A percentile compares a stretch with the other conserved stretches of the same genome.
These are phyloP conservation scores for Hippophae tibetana DNA, from an alignment of 306 rosid species.

Conservation along the genomic window DNA sequence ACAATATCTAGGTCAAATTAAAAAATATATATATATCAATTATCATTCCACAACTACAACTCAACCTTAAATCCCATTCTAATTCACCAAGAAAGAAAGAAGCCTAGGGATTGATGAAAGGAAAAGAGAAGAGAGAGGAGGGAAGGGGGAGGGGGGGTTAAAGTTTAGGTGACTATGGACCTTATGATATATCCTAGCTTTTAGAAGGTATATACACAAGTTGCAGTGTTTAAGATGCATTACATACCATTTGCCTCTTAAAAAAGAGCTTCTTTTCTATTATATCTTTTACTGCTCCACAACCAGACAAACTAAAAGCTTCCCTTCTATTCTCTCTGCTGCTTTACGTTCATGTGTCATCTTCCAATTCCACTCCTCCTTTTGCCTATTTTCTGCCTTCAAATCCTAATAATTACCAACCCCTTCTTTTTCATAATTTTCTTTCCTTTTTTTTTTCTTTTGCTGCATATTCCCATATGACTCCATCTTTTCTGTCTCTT, in stretches of 20 bases:
- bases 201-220: constrained; percentile 72
- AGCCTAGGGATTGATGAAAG: constrained; percentile 86
- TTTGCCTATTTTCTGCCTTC: constrained; percentile 47
- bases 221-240: constrained; percentile 74
- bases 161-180: constrained; percentile 21
- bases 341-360: constrained; percentile 60
- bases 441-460: constrained; percentile 33
- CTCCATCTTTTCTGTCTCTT: constrained; percentile 11
- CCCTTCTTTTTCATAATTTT: constrained; percentile 47
- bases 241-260: constrained; percentile 77
- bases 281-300: constrained; percentile 36
- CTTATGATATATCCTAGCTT: constrained; percentile 73
- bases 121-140: background rate
- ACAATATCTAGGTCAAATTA: too few relatives aligned
- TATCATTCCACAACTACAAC: constrained; percentile 24
- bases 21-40: constrained; percentile 39
- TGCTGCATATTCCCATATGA: constrained; percentile 26
- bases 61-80: constrained; percentile 1
- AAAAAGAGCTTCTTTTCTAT: constrained; percentile 41
- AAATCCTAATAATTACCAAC: constrained; percentile 44
- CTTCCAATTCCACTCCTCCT: constrained; percentile 66
- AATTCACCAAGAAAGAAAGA: constrained; percentile 25
- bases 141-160: too few relatives aligned
- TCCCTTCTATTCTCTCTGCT: constrained; percentile 48
- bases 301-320: constrained; percentile 72